Percentiles rank a stretch among this genome's conserved stretches.
Evolutionary conservation across 2,329 filamentous ascomycete genomes (phyloP).

Genomic region (Atkinsonella texensis): DNA sequence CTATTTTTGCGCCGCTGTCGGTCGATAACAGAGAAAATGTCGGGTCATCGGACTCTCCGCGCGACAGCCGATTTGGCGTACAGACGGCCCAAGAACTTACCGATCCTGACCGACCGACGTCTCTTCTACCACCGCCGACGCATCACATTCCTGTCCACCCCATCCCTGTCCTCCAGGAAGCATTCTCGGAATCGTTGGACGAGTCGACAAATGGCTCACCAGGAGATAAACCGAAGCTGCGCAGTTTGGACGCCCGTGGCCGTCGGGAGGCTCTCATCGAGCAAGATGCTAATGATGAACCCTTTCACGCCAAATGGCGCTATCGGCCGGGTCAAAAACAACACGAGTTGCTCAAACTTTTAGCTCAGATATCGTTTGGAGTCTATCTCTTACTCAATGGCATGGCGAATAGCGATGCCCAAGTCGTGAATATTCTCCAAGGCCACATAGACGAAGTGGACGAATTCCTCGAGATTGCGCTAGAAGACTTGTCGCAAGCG

Average conservation of each 20-base stretch:
- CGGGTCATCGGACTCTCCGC: neutral
- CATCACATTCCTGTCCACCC: conserved; percentile 43
- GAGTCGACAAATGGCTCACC: conserved; percentile 48
- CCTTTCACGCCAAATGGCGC: conserved; percentile 65
- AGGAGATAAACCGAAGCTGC: conserved; percentile 37
- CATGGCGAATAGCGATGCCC: conserved; percentile 76
- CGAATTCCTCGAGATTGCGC: conserved; percentile 73
- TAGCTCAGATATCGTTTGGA: conserved; percentile 88
- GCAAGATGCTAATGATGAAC: conserved; percentile 53
- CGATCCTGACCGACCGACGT: conserved; percentile 1
- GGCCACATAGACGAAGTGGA: conserved; percentile 91
- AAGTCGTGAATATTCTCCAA: conserved; percentile 82
- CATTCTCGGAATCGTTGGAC: conserved; percentile 70
- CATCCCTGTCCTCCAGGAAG: conserved; percentile 63
- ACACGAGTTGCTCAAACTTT: conserved; percentile 81
- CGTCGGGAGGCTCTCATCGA: conserved; percentile 58
- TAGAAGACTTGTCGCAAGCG: conserved; percentile 74
- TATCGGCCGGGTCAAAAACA: conserved; percentile 63
- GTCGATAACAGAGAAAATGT: conserved; percentile 6
- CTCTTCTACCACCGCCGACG: conserved; percentile 8
- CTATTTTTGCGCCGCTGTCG: conserved; percentile 16
- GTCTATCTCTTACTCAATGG: conserved; percentile 77
- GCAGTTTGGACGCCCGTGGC: conserved; percentile 42
- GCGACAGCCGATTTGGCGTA: neutral
- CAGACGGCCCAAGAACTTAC: conserved; percentile 1